phyloP scores from a whole-genome alignment of 2,329 filamentous ascomycete species.

The Endothia cerciana region DNA sequence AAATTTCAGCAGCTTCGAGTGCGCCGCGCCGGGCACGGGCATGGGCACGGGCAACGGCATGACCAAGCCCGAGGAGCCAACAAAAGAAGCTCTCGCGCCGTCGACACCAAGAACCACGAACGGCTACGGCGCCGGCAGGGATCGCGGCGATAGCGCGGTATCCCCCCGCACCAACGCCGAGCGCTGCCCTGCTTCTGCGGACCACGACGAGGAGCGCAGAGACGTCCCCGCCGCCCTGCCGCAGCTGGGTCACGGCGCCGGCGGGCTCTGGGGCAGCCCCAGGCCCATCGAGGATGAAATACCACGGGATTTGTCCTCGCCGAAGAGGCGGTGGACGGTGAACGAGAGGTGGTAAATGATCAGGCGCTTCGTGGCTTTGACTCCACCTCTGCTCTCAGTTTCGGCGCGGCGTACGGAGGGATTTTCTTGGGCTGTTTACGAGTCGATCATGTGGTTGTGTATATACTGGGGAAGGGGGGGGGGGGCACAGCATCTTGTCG shows the following conservation, averaged over 20 bases:
- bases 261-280: slow-evolving; percentile 51
- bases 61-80: slow-evolving; percentile 27
- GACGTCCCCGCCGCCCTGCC: slow-evolving; percentile 36
- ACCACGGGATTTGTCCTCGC: slow-evolving; percentile 48
- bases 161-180: slow-evolving; percentile 26
- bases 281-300: slow-evolving; percentile 50
- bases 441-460: too few relatives aligned
- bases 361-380: too few relatives aligned
- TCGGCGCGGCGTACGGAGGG: too few relatives aligned
- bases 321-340: slow-evolving; percentile 61
- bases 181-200: slow-evolving; percentile 25
- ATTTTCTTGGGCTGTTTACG: too few relatives aligned
- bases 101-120: slow-evolving; percentile 18
- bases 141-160: slow-evolving; percentile 13
- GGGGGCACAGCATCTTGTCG: too few relatives aligned
- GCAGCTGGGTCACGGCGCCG: slow-evolving; percentile 43
- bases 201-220: slow-evolving; percentile 36
- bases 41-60: slow-evolving; percentile 34
- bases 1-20: slow-evolving; percentile 48
- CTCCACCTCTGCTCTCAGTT: too few relatives aligned
- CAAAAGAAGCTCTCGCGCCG: slow-evolving; percentile 8
- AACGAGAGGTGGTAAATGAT: slow-evolving; percentile 48
- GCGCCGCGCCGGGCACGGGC: slow-evolving; percentile 34
- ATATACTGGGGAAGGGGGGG: too few relatives aligned
- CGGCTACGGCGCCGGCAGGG: not conserved